Evolutionary conservation across 1,139 yeast species (phyloP).

Genomic region (Pichia norvegensis): DNA sequence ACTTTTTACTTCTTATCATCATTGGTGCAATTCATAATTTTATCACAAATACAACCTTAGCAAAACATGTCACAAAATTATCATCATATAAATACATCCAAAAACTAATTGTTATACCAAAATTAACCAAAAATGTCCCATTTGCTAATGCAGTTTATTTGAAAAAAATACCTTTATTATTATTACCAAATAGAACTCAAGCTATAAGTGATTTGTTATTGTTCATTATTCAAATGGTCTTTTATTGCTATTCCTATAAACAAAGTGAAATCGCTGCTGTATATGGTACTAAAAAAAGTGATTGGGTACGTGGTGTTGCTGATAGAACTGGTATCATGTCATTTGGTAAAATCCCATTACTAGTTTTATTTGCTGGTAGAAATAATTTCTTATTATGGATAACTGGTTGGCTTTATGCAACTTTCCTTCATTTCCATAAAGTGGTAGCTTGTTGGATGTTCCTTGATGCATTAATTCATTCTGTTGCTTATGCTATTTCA

Average conservation of each 20-base stretch:
- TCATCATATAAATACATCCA: constrained; percentile 15
- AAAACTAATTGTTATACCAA: constrained; percentile 20
- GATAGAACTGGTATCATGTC: constrained; percentile 42
- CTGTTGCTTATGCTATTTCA: constrained; percentile 19
- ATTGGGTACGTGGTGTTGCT: constrained; percentile 45
- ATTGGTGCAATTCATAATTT: constrained; percentile 25
- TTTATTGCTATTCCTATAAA: constrained; percentile 41
- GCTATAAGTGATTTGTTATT: constrained; percentile 16
- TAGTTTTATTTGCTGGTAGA: constrained; percentile 51
- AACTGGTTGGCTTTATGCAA: constrained; percentile 55
- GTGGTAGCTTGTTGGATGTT: constrained; percentile 50
- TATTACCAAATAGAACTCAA: constrained; percentile 55
- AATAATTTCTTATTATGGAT: constrained; percentile 51
- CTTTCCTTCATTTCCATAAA: constrained; percentile 51
- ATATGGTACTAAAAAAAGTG: constrained; percentile 10
- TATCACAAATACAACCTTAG: constrained; percentile 6
- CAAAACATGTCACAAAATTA: constrained; percentile 13
- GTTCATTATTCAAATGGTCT: constrained; percentile 20
- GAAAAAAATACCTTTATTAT: constrained; percentile 9
- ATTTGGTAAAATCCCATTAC: constrained; percentile 38
- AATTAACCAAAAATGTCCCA: constrained; percentile 19
- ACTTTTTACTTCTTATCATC: constrained; percentile 29
- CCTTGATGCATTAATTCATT: constrained; percentile 24
- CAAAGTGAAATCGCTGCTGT: constrained; percentile 33
- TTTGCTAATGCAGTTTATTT: constrained; percentile 12